Evolutionary conservation across 768 basidiomycete genomes (phyloP), one percentile per base, ranked within the genome.

Genomic region (Clavaria fumosa): DNA sequence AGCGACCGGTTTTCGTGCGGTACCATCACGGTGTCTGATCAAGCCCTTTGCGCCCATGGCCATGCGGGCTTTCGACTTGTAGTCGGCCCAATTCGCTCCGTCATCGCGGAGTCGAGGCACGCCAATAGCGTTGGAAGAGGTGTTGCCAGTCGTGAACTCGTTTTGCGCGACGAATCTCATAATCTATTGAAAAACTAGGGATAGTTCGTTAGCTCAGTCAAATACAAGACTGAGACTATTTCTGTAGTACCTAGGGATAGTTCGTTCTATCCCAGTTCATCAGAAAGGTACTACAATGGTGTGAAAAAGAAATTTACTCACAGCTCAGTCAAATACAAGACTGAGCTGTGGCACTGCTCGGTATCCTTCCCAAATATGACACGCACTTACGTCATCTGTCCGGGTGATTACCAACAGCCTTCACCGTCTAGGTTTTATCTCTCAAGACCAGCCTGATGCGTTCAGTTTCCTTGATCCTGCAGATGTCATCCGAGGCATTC

Each of bases 261-360:
- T n/a, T n/a, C n/a, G n/a, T n/a, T n/a, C n/a, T n/a, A n/a, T n/a
- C n/a, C n/a, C n/a, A n/a, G n/a, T n/a, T n/a, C n/a, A n/a, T n/a
- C n/a, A n/a, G n/a, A n/a, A n/a, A 36, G 7, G 2, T 48, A 31
- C 48, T 53, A 0, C 26, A 40, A 31, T 19, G 45, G 49, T 58
- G 59, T 47, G 23, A 47, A 34, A 0, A 46, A 38, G 24, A 44
- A n/a, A 42, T 49, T 35, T 4, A 44, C 7, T 14, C 55, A 37
- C 44, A 43, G 26, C 53, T 53, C 37, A 49, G 27, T 35, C 26
- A 34, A n/a, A 48, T 49, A 7, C 44, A 23, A n/a, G 18, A 35
- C 18, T 14, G 17, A 34, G 15, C 10, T 9, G 48, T 48, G 15
- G 26, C 51, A 7, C 14, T 49, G 1, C 21, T 47, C 1, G 47